Evolutionary conservation across 306 rosid species (phyloP).

Genomic region (Datisca glomerata): DNA sequence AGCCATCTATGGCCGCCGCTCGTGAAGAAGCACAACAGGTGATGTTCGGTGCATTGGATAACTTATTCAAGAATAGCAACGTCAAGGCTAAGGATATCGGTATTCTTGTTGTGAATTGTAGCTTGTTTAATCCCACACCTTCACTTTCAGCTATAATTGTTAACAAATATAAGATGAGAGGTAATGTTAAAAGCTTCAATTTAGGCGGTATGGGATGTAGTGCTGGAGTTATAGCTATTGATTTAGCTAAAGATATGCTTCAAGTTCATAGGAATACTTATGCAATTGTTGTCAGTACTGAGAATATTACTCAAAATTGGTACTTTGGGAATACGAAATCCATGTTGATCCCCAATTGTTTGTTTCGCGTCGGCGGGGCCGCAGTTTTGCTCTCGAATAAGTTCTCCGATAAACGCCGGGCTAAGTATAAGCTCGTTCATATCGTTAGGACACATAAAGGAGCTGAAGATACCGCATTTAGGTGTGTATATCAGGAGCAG

Average conservation of each 20-base stretch:
- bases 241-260: slow-evolving; percentile 47
- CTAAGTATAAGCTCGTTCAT: slow-evolving; percentile 35
- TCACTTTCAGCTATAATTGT: slow-evolving; percentile 43
- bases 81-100: slow-evolving; percentile 35
- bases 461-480: slow-evolving; percentile 30
- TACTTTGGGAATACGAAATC: slow-evolving; percentile 40
- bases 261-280: slow-evolving; percentile 35
- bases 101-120: slow-evolving; percentile 34
- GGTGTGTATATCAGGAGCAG: slow-evolving; percentile 32
- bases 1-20: slow-evolving; percentile 20
- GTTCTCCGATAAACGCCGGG: slow-evolving; percentile 7
- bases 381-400: slow-evolving; percentile 37
- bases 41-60: slow-evolving; percentile 35
- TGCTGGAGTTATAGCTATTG: slow-evolving; percentile 41
- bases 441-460: slow-evolving; percentile 39
- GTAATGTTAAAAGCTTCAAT: slow-evolving; percentile 28
- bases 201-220: slow-evolving; percentile 56
- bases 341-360: slow-evolving; percentile 38
- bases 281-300: slow-evolving; percentile 48
- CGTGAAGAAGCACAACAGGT: slow-evolving; percentile 39
- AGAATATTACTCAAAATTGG: slow-evolving; percentile 44
- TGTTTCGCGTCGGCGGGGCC: slow-evolving; percentile 39
- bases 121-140: slow-evolving; percentile 39
- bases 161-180: slow-evolving; percentile 29
- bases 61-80: slow-evolving; percentile 21